Evolutionary conservation across 2,329 filamentous ascomycete species (phyloP), one percentile per base, ranked within the genome.

Genomic region (Xylariaceae sp.): DNA sequence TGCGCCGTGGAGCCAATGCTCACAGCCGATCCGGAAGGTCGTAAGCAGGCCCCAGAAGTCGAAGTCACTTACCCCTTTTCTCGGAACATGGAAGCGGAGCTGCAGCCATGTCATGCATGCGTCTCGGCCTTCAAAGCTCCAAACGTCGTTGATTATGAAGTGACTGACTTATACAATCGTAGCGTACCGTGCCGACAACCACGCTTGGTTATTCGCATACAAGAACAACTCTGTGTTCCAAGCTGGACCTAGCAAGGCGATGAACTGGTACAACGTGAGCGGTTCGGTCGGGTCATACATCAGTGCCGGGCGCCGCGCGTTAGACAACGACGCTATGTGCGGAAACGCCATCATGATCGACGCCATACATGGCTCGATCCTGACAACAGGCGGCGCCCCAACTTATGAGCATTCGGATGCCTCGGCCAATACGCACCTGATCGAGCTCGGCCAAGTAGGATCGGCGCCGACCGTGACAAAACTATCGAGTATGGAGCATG

Each of bases 331-430:
- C 61, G 71, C 78, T 5, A 83, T 83, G 81, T 76, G 74, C 57
- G 81, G 80, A 8, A 77, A 74, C 54, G 76, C 76, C 4, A 74
- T 79, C 57, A 82, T 83, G 79, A 82, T 78, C 63, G 80, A 83
- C 64, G 79, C 80, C 50, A 68, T 72, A 0, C 67, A 66, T 4
- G 80, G 81, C 30, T 79, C 80, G 65, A 82, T 83, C 30, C 72
- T 83, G 6, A 77, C 78, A 0, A 70, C 75, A 5, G 81, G 81
- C 45, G 81, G 80, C 8, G 73, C 77, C 0, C 69, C 74, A 0
- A 68, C 72, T 48, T 82, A 82, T 64, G 69, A 75, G 30, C 64
- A 74, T 55, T 72, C 71, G 8, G 53, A 66, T 8, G 76, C 75
- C 1, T 75, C 76, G 1, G 68, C 66, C 9, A 76, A 76, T 59